Base-by-base conservation (phyloP, 345 rosid species). In the Hirschfeldia incana region DNA sequence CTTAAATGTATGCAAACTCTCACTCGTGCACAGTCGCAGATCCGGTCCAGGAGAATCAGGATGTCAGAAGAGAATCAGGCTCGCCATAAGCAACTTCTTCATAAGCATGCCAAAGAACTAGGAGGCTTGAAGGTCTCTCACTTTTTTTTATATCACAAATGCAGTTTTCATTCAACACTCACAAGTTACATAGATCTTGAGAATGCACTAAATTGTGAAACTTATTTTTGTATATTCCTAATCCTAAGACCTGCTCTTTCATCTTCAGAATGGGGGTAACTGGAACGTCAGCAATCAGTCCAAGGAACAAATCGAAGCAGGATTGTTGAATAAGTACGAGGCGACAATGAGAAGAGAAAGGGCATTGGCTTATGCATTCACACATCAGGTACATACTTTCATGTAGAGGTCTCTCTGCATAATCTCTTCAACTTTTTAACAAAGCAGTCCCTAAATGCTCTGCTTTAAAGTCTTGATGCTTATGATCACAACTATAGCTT, bases 331-430 rank as follows among this genome's bases (percentile, higher is more conserved):
- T 87, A 93, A 86, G 87, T 87, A 85, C 28, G 98, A 93, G 84
- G 98, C 97, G 1, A 67, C 97, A 8, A 85, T 90, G 98, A 87
- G 94, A 87, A 90, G 98, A 80, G 99, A 95, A 85, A 84, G 94
- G 71, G 90, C 92, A n/a, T 70, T 90, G 81, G 98, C 97, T 44
- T 95, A 93, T 80, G 81, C 99, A 62, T 89, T 88, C 77, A 73
- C 99, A 72, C 98, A 90, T 85, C 97, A 95, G 98, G 99, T 95
- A 65, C 69, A 36, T 5, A 36, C 39, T 60, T 72, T 16, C 8
- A 4, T 44, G 42, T 36, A 44, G 51, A 44, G 49, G 49, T 42
- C 49, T 42, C 7, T n/a, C 59, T 61, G 28, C 32, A 28, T 46
- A 17, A 17, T 44, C 32, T 0, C 30, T 39, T 28, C 10, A 49